Percentiles rank a stretch among this genome's conserved stretches.
phyloP scores from a whole-genome alignment of 1,284 basidiomycete genomes.

The Ceratobasidium sp. region DNA sequence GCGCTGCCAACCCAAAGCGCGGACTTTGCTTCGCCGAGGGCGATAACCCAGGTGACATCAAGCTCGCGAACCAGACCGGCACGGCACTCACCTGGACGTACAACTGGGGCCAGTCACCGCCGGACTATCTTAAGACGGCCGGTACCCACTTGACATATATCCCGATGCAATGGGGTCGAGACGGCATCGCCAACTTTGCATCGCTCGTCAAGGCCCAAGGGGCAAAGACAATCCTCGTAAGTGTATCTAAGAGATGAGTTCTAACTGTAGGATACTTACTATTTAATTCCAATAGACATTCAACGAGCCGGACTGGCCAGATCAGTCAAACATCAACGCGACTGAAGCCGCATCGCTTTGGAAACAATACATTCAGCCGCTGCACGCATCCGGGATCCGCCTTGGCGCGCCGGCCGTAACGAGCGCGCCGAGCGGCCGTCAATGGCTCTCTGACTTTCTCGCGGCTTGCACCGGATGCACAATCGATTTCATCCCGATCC shows the following conservation, averaged over 20 bases:
- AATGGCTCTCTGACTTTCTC: slow-evolving; percentile 21
- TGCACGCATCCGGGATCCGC: slow-evolving; percentile 52
- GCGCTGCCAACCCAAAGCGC: slow-evolving; percentile 48
- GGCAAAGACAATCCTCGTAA: slow-evolving; percentile 49
- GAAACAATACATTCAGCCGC: slow-evolving; percentile 56
- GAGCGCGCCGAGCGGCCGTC: slow-evolving; percentile 19
- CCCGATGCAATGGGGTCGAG: slow-evolving; percentile 53
- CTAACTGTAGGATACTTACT: background rate
- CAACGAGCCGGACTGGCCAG: slow-evolving; percentile 49
- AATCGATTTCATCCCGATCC: slow-evolving; percentile 23
- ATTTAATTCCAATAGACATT: slow-evolving; percentile 42
- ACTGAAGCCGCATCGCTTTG: slow-evolving; percentile 54
- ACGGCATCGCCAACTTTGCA: slow-evolving; percentile 50
- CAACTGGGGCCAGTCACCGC: slow-evolving; percentile 50
- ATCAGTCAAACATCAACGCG: slow-evolving; percentile 56
- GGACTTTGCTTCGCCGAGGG: slow-evolving; percentile 52
- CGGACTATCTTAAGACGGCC: slow-evolving; percentile 47
- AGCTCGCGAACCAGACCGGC: slow-evolving; percentile 44
- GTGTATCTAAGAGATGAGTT: slow-evolving; percentile 51
- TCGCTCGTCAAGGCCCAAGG: slow-evolving; percentile 47
- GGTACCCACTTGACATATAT: slow-evolving; percentile 50
- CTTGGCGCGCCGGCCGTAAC: slow-evolving; percentile 52
- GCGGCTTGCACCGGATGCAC: slow-evolving; percentile 18
- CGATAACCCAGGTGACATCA: slow-evolving; percentile 50
- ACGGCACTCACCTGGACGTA: slow-evolving; percentile 52